phyloP scores from a whole-genome alignment of 768 basidiomycete species.

The Clavaria fumosa region DNA sequence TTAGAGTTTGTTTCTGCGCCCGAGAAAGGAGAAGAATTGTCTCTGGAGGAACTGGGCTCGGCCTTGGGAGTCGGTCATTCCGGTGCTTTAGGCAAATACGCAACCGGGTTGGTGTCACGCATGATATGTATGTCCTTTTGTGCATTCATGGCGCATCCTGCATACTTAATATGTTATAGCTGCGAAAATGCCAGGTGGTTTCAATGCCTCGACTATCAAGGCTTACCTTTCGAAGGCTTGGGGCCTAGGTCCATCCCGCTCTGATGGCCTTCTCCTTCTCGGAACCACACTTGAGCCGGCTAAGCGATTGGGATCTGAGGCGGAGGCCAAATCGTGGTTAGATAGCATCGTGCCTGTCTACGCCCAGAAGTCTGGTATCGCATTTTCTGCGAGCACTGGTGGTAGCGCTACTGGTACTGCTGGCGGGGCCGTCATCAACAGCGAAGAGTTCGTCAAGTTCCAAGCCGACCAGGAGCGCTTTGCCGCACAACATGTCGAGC shows the following conservation, averaged over 20 bases:
- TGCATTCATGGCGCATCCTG: no score
- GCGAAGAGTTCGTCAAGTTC: constrained; percentile 96
- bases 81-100: constrained; percentile 89
- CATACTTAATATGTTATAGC: no score
- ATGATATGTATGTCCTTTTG: no score
- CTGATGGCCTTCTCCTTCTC: constrained; percentile 80
- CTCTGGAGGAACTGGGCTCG: constrained; percentile 89
- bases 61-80: constrained; percentile 67
- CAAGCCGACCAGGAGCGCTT: constrained; percentile 86
- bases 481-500: constrained; percentile 83
- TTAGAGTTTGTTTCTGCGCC: constrained; percentile 90
- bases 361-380: constrained; percentile 80
- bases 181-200: constrained; percentile 97
- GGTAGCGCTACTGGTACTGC: constrained; percentile 43
- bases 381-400: constrained; percentile 53
- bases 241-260: constrained; percentile 85
- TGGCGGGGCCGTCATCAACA: constrained; percentile 87
- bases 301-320: constrained; percentile 83
- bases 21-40: constrained; percentile 95
- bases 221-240: constrained; percentile 79
- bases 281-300: constrained; percentile 88
- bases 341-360: constrained; percentile 74
- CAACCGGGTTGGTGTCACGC: constrained; percentile 77
- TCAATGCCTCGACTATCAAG: constrained; percentile 88
- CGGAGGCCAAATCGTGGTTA: constrained; percentile 88